phyloP scores from a whole-genome alignment of 2,329 filamentous ascomycete genomes.

The Colletotrichum trifolii region DNA sequence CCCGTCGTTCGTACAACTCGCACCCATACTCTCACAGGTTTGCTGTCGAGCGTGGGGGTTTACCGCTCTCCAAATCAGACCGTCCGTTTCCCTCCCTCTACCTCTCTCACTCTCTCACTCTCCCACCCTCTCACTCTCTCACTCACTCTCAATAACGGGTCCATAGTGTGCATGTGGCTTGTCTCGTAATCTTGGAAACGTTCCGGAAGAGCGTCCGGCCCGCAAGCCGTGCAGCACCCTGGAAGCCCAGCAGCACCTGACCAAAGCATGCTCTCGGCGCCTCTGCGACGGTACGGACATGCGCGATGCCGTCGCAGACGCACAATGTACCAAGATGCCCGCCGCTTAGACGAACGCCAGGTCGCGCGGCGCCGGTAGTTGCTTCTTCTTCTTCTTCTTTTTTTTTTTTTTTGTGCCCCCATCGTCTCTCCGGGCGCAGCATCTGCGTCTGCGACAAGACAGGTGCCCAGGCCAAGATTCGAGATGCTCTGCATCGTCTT shows the following conservation, averaged over 20 bases:
- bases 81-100: background rate
- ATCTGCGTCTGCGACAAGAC: background rate
- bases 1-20: no score
- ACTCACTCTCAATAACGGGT: no score
- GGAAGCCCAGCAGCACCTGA: background rate
- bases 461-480: background rate
- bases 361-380: constrained; percentile 13
- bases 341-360: constrained; percentile 1
- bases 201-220: constrained; percentile 17
- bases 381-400: background rate
- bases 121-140: no score
- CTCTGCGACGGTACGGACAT: background rate
- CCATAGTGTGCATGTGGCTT: no score
- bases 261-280: constrained; percentile 5
- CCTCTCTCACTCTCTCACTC: background rate
- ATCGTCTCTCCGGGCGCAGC: constrained; percentile 6
- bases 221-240: constrained; percentile 1
- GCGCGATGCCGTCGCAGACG: no score
- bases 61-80: background rate
- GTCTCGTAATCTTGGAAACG: background rate
- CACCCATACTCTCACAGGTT: no score
- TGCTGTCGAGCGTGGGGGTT: constrained; percentile 4
- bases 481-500: background rate
- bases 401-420: background rate
- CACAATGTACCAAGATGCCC: no score